Evolutionary conservation across 2,329 filamentous ascomycete genomes (phyloP).

Genomic region (Rasamsonia emersonii): DNA sequence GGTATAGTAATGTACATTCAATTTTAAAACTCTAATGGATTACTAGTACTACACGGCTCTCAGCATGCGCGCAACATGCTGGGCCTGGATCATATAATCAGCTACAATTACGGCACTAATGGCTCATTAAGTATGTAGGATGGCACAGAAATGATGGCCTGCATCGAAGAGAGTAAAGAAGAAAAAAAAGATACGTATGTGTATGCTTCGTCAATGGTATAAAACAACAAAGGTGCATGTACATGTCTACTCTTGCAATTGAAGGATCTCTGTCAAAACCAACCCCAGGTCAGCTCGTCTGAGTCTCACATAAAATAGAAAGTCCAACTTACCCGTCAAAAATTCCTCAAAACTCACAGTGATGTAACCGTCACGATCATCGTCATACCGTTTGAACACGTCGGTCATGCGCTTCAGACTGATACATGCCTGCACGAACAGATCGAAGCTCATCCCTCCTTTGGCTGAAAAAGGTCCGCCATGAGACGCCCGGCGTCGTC

Average conservation of each 20-base stretch:
- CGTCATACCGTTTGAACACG: constrained; percentile 97
- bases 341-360: constrained; percentile 77
- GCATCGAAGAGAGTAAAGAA: no score
- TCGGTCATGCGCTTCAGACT: constrained; percentile 97
- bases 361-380: constrained; percentile 90
- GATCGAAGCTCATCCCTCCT: constrained; percentile 80
- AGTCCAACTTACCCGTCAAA: constrained; percentile 46
- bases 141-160: no score
- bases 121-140: no score
- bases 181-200: no score
- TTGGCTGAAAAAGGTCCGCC: constrained; percentile 11
- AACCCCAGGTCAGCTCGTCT: constrained; percentile 7
- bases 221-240: constrained; percentile 1
- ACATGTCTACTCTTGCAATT: constrained; percentile 25
- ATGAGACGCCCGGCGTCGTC: constrained; percentile 31
- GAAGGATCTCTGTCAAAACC: constrained; percentile 22
- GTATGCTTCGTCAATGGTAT: no score
- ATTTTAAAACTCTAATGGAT: no score
- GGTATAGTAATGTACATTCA: no score
- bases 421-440: constrained; percentile 97
- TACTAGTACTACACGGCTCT: no score
- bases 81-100: no score
- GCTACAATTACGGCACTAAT: no score
- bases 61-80: no score
- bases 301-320: not conserved